A percentile compares a stretch with the other conserved stretches of the same genome.
Evolutionary conservation across 1,139 yeast species (phyloP).

Genomic region (Yamadazyma atlantica): DNA sequence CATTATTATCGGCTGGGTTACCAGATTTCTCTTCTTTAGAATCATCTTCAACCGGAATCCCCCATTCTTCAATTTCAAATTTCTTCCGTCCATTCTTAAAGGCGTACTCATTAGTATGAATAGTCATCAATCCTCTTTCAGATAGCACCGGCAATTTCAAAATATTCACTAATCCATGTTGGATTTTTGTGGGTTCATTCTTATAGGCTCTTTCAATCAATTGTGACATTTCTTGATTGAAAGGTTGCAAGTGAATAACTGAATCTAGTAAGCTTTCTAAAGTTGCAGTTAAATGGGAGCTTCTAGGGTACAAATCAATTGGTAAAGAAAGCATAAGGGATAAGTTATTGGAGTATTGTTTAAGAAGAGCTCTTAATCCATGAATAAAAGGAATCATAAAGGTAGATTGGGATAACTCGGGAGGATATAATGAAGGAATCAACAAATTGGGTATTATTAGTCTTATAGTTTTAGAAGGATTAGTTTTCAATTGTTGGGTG

Average conservation of each 20-base stretch:
- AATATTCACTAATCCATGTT: constrained; percentile 84
- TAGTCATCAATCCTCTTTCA: constrained; percentile 78
- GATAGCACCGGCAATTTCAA: constrained; percentile 70
- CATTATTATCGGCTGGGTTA: background rate
- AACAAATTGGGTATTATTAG: constrained; percentile 73
- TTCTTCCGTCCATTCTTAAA: constrained; percentile 81
- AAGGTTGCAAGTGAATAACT: constrained; percentile 76
- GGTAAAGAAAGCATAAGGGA: constrained; percentile 57
- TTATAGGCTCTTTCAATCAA: constrained; percentile 67
- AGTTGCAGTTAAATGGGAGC: constrained; percentile 45
- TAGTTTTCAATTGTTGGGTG: constrained; percentile 28
- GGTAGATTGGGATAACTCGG: constrained; percentile 46
- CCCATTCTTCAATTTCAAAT: constrained; percentile 90
- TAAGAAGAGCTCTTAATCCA: constrained; percentile 54
- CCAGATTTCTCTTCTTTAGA: constrained; percentile 49
- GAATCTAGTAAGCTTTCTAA: constrained; percentile 68
- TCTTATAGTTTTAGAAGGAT: constrained; percentile 52
- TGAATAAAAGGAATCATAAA: constrained; percentile 64
- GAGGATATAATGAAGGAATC: constrained; percentile 75
- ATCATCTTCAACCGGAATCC: constrained; percentile 87
- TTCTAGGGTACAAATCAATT: constrained; percentile 65
- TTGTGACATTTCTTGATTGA: constrained; percentile 70
- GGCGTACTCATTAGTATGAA: constrained; percentile 74
- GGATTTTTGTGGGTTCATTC: constrained; percentile 70
- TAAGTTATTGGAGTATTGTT: constrained; percentile 46